Evolutionary conservation across 495 filamentous ascomycete species (phyloP).

Genomic region (Cercophora newfieldiana): DNA sequence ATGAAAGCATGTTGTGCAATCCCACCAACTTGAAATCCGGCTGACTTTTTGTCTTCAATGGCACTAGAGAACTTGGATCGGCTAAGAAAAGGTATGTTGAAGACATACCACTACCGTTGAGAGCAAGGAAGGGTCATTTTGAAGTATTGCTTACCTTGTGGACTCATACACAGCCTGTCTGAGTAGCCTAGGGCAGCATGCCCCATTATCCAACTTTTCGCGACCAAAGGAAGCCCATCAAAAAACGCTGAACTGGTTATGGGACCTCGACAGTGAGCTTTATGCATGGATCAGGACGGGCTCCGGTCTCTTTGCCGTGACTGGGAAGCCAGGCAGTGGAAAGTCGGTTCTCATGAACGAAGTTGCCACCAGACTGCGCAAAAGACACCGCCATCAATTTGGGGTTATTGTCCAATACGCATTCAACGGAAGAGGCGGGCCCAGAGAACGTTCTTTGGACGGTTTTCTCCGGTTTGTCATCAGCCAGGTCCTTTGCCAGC

Average conservation of each 20-base stretch:
- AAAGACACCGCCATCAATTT: constrained; percentile 2
- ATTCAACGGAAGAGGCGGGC: constrained; percentile 9
- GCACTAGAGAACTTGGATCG: neutral
- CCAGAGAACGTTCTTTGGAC: constrained; percentile 10
- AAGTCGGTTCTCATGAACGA: constrained; percentile 20
- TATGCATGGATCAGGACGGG: constrained; percentile 5
- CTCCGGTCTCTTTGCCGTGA: constrained; percentile 8
- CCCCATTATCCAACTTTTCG: constrained; percentile 1
- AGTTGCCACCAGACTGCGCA: constrained; percentile 4
- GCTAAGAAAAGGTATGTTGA: too few relatives aligned
- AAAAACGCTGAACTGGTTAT: constrained; percentile 14
- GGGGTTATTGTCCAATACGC: constrained; percentile 11
- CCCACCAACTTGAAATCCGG: neutral
- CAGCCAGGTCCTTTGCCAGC: constrained; percentile 6
- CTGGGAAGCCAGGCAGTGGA: constrained; percentile 17
- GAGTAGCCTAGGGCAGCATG: constrained; percentile 26
- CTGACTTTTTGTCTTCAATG: neutral
- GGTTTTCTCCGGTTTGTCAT: constrained; percentile 15
- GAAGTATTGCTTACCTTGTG: neutral
- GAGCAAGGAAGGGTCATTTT: neutral
- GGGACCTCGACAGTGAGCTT: constrained; percentile 10
- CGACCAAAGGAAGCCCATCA: constrained; percentile 10
- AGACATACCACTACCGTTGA: too few relatives aligned
- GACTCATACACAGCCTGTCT: constrained; percentile 2
- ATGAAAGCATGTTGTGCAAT: neutral